Evolutionary conservation across 768 basidiomycete genomes (phyloP), one percentile per base, ranked within the genome.

Genomic region (Amanita rimosa): DNA sequence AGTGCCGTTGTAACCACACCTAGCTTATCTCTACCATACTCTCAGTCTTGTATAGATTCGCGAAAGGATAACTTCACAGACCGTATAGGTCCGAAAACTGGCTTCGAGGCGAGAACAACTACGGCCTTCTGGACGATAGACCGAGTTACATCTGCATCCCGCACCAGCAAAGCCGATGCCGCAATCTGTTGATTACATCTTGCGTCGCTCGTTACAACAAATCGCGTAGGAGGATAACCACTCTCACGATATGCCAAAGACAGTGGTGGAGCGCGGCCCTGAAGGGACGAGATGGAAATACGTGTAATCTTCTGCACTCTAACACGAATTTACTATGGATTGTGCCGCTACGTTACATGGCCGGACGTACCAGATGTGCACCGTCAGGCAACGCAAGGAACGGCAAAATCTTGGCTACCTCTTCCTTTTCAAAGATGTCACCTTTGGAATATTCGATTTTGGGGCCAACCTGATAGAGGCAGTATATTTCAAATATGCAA

Each of bases 111-210:
- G 31, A 99, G 71, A 2, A 99, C 88, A 0, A 98, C 91, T 3
- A 99, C 89, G 0, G 96, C 94, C 62, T 98, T 99, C 64, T 99
- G 96, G 0, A 99, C 96, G 7, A 85, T 98, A 4, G 87, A 91
- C 13, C 96, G 81, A 4, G 96, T 98, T 14, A 98, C 89, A 54
- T 96, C 94, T 2, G 77, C 70, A 34, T 79, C 75, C 59, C 83
- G 85, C 41, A 86, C 83, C 3, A 91, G 69, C 24, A 99, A 73
- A 19, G 81, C 73, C 0, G 83, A 74, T 1, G 93, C 72, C 8
- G 88, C 70, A 29, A 99, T 91, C 69, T 99, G 96, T 43, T 94
- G 90, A 57, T 98, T 97, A 62, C 94, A 95, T 57, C 90, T 93
- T 50, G 8, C 43, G 2, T 40, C 48, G 38, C 14, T 34, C 46